Base-by-base conservation (phyloP, 306 rosid genomes). In the Heteromeles arbutifolia region DNA sequence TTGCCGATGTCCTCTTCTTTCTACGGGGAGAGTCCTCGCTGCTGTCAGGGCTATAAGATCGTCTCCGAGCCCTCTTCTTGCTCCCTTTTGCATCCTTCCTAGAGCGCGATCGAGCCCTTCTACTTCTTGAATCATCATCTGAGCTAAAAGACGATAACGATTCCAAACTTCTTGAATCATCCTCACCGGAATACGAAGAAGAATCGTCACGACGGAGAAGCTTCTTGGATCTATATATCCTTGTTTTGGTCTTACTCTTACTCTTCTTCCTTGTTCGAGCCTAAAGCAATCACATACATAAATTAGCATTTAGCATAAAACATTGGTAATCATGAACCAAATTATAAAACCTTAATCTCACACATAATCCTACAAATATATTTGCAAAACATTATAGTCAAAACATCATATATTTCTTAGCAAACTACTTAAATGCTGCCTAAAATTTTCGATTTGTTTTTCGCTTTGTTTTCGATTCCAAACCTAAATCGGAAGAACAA, bases 141-240 rank as follows among this genome's bases (percentile, higher is more conserved):
- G 90, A 82, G 76, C 91, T 69, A 80, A 90, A 86, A 65, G 87
- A 83, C 7, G 82, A 77, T 19, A 73, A 77, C 25, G 86, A 74
- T 39, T 77, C 70, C 48, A 85, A 80, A 71, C 80, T 77, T 65
- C 71, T 82, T 6, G 88, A 87, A 85, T 84, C 93, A 72, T 84
- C 88, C 31, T 74, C 78, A 37, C 80, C 91, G n/a, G 80, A 79
- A 70, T 69, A 72, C 31, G 88, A 87, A 78, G 67, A 70, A 73
- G 92, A 89, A 32, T 78, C 87, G 76, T 83, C 82, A 14, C 31
- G 86, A 19, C 26, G 76, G 68, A 73, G 86, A 85, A 78, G 85
- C 88, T 85, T 92, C 97, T 86, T 95, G 77, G 93, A 85, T 85
- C 81, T 83, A 77, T 53, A 11, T 79, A 77, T 89, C 86, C 77